Evolutionary conservation across 2,329 filamentous ascomycete genomes (phyloP).

Genomic region (Bipolaris gigantea): DNA sequence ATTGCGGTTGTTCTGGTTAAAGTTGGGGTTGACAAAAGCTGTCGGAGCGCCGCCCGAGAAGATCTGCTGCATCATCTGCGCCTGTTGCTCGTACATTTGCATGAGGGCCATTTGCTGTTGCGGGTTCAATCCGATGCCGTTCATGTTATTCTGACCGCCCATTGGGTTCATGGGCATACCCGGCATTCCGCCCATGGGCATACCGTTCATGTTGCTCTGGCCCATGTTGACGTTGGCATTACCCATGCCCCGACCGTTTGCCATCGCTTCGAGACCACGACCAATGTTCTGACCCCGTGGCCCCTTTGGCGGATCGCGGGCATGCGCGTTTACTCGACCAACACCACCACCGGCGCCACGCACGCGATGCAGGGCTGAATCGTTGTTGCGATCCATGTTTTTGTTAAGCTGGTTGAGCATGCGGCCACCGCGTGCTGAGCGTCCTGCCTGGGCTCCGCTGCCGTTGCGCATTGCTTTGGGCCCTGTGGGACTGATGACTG

Average conservation of each 20-base stretch:
- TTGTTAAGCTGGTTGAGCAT: constrained; percentile 85
- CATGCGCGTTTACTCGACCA: constrained; percentile 79
- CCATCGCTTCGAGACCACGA: constrained; percentile 41
- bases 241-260: constrained; percentile 45
- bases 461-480: constrained; percentile 92
- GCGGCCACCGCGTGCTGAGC: constrained; percentile 62
- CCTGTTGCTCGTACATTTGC: constrained; percentile 82
- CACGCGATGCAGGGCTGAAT: constrained; percentile 78
- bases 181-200: constrained; percentile 37
- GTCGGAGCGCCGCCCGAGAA: constrained; percentile 48
- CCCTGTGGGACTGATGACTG: constrained; percentile 78
- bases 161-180: constrained; percentile 37
- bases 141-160: constrained; percentile 49
- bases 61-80: constrained; percentile 55
- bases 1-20: constrained; percentile 49
- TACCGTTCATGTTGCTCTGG: constrained; percentile 39
- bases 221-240: constrained; percentile 38
- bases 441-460: constrained; percentile 41
- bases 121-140: constrained; percentile 59
- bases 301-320: constrained; percentile 70
- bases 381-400: constrained; percentile 75
- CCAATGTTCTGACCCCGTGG: constrained; percentile 57
- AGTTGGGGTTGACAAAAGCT: constrained; percentile 57
- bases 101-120: constrained; percentile 74
- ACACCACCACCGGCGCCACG: constrained; percentile 70